phyloP scores from a whole-genome alignment of 2,329 filamentous ascomycete species.

The Helotiales sp. region DNA sequence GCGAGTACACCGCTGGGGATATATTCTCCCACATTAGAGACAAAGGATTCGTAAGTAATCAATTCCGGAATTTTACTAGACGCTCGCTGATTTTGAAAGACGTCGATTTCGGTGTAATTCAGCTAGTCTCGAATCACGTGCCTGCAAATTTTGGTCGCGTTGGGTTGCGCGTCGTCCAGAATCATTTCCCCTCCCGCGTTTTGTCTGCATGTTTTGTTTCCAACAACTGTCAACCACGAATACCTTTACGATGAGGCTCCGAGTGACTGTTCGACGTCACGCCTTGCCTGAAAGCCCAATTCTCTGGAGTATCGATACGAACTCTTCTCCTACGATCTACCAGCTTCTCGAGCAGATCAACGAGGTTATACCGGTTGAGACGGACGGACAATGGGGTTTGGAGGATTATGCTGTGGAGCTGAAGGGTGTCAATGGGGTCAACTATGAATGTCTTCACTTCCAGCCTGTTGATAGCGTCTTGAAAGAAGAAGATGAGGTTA shows the following conservation, averaged over 20 bases:
- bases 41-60: not conserved
- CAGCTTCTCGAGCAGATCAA: slow-evolving; percentile 81
- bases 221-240: not conserved
- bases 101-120: not conserved
- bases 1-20: not conserved
- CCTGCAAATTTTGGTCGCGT: not conserved
- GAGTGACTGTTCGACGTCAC: slow-evolving; percentile 74
- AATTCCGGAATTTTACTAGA: not conserved
- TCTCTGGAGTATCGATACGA: slow-evolving; percentile 69
- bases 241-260: slow-evolving; percentile 65
- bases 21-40: not conserved
- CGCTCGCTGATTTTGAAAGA: not conserved
- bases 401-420: slow-evolving; percentile 91
- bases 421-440: slow-evolving; percentile 54
- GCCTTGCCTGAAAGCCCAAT: slow-evolving; percentile 73
- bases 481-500: slow-evolving; percentile 82
- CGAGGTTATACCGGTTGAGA: slow-evolving; percentile 80
- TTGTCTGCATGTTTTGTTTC: slow-evolving; percentile 3
- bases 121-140: not conserved
- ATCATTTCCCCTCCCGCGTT: not conserved
- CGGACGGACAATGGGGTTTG: slow-evolving; percentile 74
- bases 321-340: slow-evolving; percentile 65
- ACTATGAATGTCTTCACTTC: slow-evolving; percentile 89
- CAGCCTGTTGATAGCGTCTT: slow-evolving; percentile 71
- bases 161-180: not conserved